Evolutionary conservation across 169 alveolate genomes (phyloP), one percentile per base, ranked within the genome.

Genomic region (Prorocentrum cordatum): DNA sequence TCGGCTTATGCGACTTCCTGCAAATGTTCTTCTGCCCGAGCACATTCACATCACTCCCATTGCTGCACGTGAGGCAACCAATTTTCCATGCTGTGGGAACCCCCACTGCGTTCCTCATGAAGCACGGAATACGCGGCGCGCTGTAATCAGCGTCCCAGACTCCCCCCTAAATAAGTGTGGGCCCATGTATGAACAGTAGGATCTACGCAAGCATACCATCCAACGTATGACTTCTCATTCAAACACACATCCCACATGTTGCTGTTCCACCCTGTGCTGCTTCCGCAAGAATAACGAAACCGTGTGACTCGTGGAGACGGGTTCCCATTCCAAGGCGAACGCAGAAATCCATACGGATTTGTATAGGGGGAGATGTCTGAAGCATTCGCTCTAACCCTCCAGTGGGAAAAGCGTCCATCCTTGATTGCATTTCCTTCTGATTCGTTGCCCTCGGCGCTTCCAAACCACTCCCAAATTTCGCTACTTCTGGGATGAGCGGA

Each of bases 151-250:
- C 31, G 26, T 62, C 42, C 72, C 72, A 62, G 20, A 62, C n/a
- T 3, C 72, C 72, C 14, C 79, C 79, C 32, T n/a, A 67, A 33
- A 58, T 35, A 67, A 31, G 39, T 36, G 79, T 67, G 79, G 7
- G 79, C 79, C 79, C 79, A 67, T 14, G 79, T 67, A 18, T 67
- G 79, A 24, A 67, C 29, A 4, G 79, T 67, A 3, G 79, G 79
- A 39, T 67, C 79, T 5, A 67, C n/a, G 79, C 79, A 67, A 0
- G 79, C 79, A 67, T 67, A 67, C 79, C 79, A 67, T 35, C n/a
- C 59, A 31, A 35, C 20, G 58, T n/a, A 67, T 33, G 38, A 22
- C 12, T 50, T 31, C 16, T 50, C 79, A 31, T 22, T 22, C 79
- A 67, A 22, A 35, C 79, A 67, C 58, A 33, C 32, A 31, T 67